phyloP scores from a whole-genome alignment of 2,329 filamentous ascomycete genomes.

The Penicillium freii region DNA sequence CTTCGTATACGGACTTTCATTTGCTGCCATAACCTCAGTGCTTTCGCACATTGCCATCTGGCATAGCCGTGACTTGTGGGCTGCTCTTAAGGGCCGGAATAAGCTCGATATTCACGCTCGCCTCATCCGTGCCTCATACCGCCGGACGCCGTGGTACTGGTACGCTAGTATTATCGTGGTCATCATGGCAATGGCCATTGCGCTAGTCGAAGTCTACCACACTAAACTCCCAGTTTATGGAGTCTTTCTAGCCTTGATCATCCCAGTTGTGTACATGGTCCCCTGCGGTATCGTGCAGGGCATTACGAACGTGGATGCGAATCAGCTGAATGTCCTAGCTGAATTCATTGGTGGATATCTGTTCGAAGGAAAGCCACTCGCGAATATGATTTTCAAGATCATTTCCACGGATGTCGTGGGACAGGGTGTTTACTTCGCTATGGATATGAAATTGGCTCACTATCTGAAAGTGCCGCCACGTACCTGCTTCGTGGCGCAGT shows the following conservation, averaged over 20 bases:
- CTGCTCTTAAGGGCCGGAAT: conserved; percentile 33
- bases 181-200: conserved; percentile 31
- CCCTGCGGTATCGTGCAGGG: conserved; percentile 48
- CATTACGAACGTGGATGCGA: conserved; percentile 47
- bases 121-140: conserved; percentile 40
- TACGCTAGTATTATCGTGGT: conserved; percentile 39
- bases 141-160: conserved; percentile 45
- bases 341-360: conserved; percentile 49
- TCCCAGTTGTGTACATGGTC: conserved; percentile 45
- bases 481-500: conserved; percentile 51
- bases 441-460: conserved; percentile 54
- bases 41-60: conserved; percentile 32
- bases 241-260: conserved; percentile 43
- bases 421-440: conserved; percentile 48
- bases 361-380: conserved; percentile 46
- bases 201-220: conserved; percentile 43
- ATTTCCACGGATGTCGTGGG: conserved; percentile 45
- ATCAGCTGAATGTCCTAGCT: conserved; percentile 45
- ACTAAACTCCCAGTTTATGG: conserved; percentile 47
- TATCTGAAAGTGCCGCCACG: conserved; percentile 53
- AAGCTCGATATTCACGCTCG: conserved; percentile 44
- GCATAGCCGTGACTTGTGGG: conserved; percentile 32
- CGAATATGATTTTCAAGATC: conserved; percentile 49
- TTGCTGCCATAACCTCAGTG: conserved; percentile 60
- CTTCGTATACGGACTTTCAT: conserved; percentile 57